These are phyloP conservation scores for Trametes maxima DNA, from an alignment of 768 basidiomycete species.

Conservation along the genomic window DNA sequence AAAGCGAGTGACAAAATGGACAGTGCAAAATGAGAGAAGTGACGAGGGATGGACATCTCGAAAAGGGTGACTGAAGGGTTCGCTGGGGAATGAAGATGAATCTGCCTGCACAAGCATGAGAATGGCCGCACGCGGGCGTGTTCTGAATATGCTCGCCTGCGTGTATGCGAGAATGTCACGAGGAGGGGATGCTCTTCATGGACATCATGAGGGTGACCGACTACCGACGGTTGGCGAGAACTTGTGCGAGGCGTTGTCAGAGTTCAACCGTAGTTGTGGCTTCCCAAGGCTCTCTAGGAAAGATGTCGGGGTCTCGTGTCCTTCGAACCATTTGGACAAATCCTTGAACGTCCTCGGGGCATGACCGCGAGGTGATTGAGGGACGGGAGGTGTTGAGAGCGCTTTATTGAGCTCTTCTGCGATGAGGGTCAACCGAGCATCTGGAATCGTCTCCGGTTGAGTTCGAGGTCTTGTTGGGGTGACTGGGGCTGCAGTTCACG, in stretches of 20 bases:
- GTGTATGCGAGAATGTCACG: neutral
- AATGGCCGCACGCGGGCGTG: neutral
- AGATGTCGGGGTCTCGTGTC: neutral
- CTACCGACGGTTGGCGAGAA: neutral
- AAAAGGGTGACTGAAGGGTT: no score
- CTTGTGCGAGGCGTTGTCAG: neutral
- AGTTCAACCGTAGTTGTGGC: neutral
- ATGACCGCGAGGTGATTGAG: neutral
- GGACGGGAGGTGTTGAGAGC: neutral
- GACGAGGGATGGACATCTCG: constrained; percentile 6
- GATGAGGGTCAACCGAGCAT: neutral
- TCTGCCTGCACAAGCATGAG: neutral
- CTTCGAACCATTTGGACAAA: constrained; percentile 2
- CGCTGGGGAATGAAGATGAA: neutral
- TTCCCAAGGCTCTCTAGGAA: neutral
- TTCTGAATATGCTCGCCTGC: neutral
- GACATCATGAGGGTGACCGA: neutral
- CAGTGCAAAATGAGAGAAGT: neutral
- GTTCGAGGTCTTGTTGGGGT: neutral
- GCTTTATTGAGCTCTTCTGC: constrained; percentile 1
- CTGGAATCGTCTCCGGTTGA: neutral
- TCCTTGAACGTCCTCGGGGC: constrained; percentile 4
- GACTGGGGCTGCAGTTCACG: neutral
- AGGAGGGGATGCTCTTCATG: neutral
- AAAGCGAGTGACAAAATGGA: neutral